Conservation (phyloP, 345 rosid species). For the Boechera retrofracta region DNA sequence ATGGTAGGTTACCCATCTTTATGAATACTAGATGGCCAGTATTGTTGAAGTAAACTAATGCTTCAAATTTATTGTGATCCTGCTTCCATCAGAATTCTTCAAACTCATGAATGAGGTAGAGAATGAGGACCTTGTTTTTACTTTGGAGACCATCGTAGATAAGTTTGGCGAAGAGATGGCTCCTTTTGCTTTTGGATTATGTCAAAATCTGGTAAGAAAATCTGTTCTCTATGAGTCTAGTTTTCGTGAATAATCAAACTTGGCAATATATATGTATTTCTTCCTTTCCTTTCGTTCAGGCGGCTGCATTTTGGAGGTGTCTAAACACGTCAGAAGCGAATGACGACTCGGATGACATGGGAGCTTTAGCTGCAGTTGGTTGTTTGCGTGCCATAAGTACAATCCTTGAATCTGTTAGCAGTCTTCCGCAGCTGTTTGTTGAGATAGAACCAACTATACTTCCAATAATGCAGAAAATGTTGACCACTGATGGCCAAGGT, state of each 20-base stretch:
- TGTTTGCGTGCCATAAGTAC: conserved; percentile 98
- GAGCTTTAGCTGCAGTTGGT: conserved; percentile 96
- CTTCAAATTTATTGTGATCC: neutral
- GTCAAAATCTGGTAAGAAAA: conserved; percentile 87
- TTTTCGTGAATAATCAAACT: conserved; percentile 19
- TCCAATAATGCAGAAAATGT: conserved; percentile 91
- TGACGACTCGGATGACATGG: conserved; percentile 84
- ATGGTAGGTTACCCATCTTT: conserved; percentile 59
- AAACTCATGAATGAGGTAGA: conserved; percentile 97
- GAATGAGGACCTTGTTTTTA: conserved; percentile 93
- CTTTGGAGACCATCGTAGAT: conserved; percentile 91
- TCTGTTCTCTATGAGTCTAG: conserved; percentile 24
- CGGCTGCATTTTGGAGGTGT: conserved; percentile 97
- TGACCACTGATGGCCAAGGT: conserved; percentile 99
- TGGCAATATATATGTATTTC: neutral
- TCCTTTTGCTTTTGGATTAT: conserved; percentile 89
- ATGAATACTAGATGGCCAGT: conserved; percentile 23
- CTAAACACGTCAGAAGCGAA: conserved; percentile 86
- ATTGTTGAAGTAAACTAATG: conserved; percentile 18
- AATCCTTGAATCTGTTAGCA: conserved; percentile 90
- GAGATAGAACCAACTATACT: conserved; percentile 89
- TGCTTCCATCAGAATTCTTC: conserved; percentile 69
- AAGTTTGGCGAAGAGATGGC: conserved; percentile 99
- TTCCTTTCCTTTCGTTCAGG: conserved; percentile 52
- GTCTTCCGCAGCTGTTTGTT: conserved; percentile 87